These are phyloP conservation scores for Penicillium concentricum DNA, from an alignment of 2,329 filamentous ascomycete species.

Conservation along the genomic window DNA sequence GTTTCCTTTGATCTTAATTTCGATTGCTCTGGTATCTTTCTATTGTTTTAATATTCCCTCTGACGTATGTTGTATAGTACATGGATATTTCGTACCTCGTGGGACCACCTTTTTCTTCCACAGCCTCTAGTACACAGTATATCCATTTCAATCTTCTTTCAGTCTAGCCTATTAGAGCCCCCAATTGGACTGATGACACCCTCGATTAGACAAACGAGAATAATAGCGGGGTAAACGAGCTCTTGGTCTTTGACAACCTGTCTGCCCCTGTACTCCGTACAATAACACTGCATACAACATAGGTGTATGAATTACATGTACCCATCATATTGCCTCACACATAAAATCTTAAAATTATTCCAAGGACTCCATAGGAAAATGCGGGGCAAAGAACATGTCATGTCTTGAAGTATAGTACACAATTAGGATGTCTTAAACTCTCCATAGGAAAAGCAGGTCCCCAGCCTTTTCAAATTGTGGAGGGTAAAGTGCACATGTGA, in stretches of 20 bases:
- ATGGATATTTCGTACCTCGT: conserved; percentile 9
- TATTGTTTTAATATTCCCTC: no score
- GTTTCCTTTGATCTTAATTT: neutral
- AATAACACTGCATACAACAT: neutral
- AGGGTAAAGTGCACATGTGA: no score
- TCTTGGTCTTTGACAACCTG: neutral
- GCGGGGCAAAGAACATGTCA: no score
- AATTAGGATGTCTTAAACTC: no score
- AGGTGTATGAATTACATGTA: neutral
- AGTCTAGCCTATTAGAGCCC: neutral
- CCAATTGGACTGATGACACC: conserved; percentile 5
- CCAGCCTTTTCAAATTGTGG: no score
- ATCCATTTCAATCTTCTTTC: no score
- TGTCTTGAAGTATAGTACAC: no score
- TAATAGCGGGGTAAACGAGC: neutral
- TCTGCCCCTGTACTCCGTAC: neutral
- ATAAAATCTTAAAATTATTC: no score
- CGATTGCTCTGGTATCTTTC: neutral
- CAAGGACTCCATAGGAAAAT: no score
- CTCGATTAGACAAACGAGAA: no score
- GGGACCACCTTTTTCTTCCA: neutral
- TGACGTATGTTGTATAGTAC: neutral
- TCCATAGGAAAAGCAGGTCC: no score
- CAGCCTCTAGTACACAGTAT: neutral
- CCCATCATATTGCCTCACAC: neutral